These are phyloP conservation scores for Zalaria sp. DNA, from an alignment of 2,329 filamentous ascomycete genomes.

Conservation along the genomic window DNA sequence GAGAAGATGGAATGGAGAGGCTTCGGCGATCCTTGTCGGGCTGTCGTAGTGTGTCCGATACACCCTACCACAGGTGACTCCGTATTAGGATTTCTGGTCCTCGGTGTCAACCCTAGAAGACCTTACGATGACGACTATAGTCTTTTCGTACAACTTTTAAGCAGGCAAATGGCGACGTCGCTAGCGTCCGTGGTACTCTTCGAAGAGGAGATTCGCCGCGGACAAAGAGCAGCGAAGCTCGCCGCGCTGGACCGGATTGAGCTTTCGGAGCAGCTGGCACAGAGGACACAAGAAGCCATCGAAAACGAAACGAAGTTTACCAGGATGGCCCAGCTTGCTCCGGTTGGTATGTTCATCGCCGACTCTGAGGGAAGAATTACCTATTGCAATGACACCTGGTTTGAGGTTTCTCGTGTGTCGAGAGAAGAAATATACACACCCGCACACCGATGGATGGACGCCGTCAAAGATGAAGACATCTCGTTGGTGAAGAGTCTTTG, in stretches of 20 bases:
- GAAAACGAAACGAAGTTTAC: constrained; percentile 65
- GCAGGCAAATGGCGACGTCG: constrained; percentile 63
- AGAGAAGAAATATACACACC: constrained; percentile 6
- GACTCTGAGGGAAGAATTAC: constrained; percentile 55
- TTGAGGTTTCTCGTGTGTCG: constrained; percentile 43
- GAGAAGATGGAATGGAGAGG: constrained; percentile 56
- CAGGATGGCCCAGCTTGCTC: constrained; percentile 71
- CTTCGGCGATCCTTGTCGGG: constrained; percentile 54
- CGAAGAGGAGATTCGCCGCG: constrained; percentile 66
- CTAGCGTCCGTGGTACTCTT: constrained; percentile 71
- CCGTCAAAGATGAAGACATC: constrained; percentile 53
- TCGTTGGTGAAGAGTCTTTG: constrained; percentile 45
- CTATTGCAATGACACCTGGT: constrained; percentile 70
- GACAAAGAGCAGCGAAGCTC: constrained; percentile 57
- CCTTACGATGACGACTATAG: constrained; percentile 72
- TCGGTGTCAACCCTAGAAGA: constrained; percentile 64
- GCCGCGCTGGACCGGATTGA: constrained; percentile 66
- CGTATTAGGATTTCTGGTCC: constrained; percentile 62
- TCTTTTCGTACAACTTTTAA: constrained; percentile 61
- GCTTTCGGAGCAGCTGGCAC: constrained; percentile 59
- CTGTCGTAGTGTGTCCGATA: constrained; percentile 65
- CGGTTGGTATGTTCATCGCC: constrained; percentile 78
- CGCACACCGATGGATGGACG: constrained; percentile 50
- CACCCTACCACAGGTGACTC: constrained; percentile 62
- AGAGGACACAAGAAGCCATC: constrained; percentile 41